Percentiles rank a stretch among this genome's conserved stretches.
These are phyloP conservation scores for Ceratocystis ficicola DNA, from an alignment of 2,329 filamentous ascomycete species.

Conservation along the genomic window DNA sequence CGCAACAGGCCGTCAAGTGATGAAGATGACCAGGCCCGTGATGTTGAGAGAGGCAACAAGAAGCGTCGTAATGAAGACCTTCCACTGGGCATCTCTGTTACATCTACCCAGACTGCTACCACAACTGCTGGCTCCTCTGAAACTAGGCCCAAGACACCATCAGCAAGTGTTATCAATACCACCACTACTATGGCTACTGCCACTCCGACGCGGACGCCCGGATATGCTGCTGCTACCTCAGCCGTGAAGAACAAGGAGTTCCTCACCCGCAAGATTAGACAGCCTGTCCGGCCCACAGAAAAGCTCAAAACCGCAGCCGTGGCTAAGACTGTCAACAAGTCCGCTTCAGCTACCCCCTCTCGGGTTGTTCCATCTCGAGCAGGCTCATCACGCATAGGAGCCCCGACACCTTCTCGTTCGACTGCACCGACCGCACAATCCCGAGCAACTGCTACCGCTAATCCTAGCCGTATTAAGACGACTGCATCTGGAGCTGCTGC, in stretches of 20 bases:
- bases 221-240: constrained; percentile 19
- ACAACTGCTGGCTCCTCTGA: constrained; percentile 26
- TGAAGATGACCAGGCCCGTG: constrained; percentile 42
- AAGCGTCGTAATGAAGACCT: constrained; percentile 43
- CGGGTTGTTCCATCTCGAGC: neutral
- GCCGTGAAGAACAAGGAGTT: constrained; percentile 20
- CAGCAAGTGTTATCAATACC: neutral
- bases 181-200: neutral
- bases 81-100: constrained; percentile 40
- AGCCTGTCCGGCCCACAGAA: constrained; percentile 21
- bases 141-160: constrained; percentile 16
- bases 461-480: constrained; percentile 10
- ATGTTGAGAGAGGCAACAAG: constrained; percentile 48
- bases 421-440: neutral
- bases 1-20: constrained; percentile 46
- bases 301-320: constrained; percentile 16
- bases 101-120: constrained; percentile 34
- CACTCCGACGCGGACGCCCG: constrained; percentile 8
- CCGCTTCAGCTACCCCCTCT: neutral
- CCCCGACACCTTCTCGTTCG: neutral
- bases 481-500: neutral
- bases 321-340: neutral
- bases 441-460: constrained; percentile 4
- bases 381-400: neutral
- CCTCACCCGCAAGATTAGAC: constrained; percentile 19